phyloP scores from a whole-genome alignment of 768 basidiomycete species.

The Paxillus ammoniavirescens region DNA sequence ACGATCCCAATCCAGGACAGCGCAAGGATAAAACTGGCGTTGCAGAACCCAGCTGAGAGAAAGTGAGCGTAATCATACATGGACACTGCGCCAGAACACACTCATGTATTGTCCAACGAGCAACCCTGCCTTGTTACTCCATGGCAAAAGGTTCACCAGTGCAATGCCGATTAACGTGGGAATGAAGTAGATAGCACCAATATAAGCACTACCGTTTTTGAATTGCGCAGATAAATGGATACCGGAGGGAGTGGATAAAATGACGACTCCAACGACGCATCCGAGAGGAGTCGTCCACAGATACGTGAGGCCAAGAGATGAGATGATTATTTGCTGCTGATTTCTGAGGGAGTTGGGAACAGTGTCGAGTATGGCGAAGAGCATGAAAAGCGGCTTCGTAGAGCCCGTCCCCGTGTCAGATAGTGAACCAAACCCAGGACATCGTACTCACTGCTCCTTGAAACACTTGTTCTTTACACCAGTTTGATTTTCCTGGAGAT shows the following conservation, averaged over 20 bases:
- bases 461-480: constrained; percentile 82
- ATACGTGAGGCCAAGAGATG: constrained; percentile 61
- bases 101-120: constrained; percentile 38
- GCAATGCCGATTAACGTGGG: constrained; percentile 65
- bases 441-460: constrained; percentile 67
- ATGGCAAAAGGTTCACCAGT: constrained; percentile 63
- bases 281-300: constrained; percentile 69
- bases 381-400: constrained; percentile 71
- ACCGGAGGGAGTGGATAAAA: constrained; percentile 67
- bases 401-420: constrained; percentile 41
- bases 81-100: not conserved
- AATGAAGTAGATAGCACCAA: constrained; percentile 57
- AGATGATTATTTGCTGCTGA: constrained; percentile 62
- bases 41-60: constrained; percentile 34
- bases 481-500: constrained; percentile 63
- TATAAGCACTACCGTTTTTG: constrained; percentile 58
- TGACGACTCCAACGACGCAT: constrained; percentile 64
- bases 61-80: constrained; percentile 12
- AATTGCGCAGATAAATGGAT: constrained; percentile 54
- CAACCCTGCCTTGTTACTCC: constrained; percentile 62
- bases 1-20: constrained; percentile 65
- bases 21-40: constrained; percentile 58
- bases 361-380: constrained; percentile 60
- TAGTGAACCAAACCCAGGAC: too few relatives aligned
- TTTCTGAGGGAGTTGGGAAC: constrained; percentile 68